A percentile compares a stretch with the other conserved stretches of the same genome.
Evolutionary conservation across 1,284 basidiomycete species (phyloP).

Genomic region (Heterobasidion annosum): DNA sequence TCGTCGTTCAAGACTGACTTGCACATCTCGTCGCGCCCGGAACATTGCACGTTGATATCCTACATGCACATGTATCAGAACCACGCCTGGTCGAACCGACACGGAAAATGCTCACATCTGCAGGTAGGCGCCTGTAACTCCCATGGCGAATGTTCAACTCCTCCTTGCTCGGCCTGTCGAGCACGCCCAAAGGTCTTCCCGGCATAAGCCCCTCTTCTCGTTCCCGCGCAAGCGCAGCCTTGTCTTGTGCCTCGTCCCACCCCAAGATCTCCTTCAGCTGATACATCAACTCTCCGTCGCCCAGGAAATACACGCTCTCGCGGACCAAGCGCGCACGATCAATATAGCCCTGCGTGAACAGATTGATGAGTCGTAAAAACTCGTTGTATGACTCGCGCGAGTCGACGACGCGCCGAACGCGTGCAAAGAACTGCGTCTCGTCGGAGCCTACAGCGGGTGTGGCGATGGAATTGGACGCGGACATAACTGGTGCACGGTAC

Average conservation of each 20-base stretch:
- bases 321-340: constrained; percentile 77
- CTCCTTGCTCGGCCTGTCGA: constrained; percentile 45
- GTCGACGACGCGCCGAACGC: constrained; percentile 83
- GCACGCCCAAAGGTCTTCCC: constrained; percentile 20
- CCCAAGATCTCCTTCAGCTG: constrained; percentile 91
- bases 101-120: constrained; percentile 41
- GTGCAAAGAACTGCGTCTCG: constrained; percentile 89
- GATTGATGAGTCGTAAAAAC: constrained; percentile 91
- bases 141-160: constrained; percentile 61
- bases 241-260: constrained; percentile 68
- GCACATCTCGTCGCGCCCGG: constrained; percentile 96
- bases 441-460: constrained; percentile 37
- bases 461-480: constrained; percentile 18
- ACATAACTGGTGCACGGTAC: not conserved
- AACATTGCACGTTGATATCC: constrained; percentile 86
- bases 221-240: constrained; percentile 39
- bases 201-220: constrained; percentile 30
- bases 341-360: constrained; percentile 93
- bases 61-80: constrained; percentile 18
- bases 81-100: constrained; percentile 3
- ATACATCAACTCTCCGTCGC: constrained; percentile 70
- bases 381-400: constrained; percentile 91
- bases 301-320: constrained; percentile 56
- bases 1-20: constrained; percentile 94
- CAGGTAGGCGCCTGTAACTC: constrained; percentile 85